Evolutionary conservation across 2,329 filamentous ascomycete species (phyloP), one percentile per base, ranked within the genome.

Genomic region (Arthroderma sp.): DNA sequence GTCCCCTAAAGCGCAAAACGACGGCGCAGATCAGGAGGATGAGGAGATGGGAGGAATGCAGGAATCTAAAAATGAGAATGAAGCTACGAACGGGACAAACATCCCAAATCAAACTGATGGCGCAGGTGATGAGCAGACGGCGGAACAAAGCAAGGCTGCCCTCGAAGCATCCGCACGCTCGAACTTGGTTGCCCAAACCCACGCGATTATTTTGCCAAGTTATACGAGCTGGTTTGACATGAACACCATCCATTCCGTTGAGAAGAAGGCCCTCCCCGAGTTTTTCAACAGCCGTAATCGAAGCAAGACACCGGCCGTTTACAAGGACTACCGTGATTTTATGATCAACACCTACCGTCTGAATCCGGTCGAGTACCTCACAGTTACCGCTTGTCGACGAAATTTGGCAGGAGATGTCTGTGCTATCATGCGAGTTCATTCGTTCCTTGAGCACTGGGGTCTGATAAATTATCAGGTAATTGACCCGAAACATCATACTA

Each of bases 171-270:
- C 86, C 3, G 93, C 91, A 42, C 85, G 89, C 52, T 84, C 89
- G 55, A 88, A 96, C 58, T 78, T 98, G 45, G 84, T 94, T 50
- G 80, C 86, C 9, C 91, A 98, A 68, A 93, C 87, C 36, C 89
- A 95, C 60, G 82, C 88, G 50, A 96, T 96, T 59, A 88, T 98
- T 51, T 78, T 98, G 22, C 91, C 91, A 22, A 96, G 89, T 63
- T 98, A 98, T 66, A 93, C 87, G 60, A 91, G 85, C 9, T 98
- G 91, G 91, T 98, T 98, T 63, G 91, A 98, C 66, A 95, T 98
- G 89, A 85, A 88, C 62, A 74, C 77, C 41, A 83, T 98, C 58
- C 85, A 95, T 65, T 78, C 79, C 49, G 83, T 95, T 56, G 91
- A 98, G 70, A 84, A 83, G 60, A 98, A 95, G 66, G 87, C 87